Base-by-base conservation (phyloP, 1,284 basidiomycete genomes). In the Cryptococcus neoformans region DNA sequence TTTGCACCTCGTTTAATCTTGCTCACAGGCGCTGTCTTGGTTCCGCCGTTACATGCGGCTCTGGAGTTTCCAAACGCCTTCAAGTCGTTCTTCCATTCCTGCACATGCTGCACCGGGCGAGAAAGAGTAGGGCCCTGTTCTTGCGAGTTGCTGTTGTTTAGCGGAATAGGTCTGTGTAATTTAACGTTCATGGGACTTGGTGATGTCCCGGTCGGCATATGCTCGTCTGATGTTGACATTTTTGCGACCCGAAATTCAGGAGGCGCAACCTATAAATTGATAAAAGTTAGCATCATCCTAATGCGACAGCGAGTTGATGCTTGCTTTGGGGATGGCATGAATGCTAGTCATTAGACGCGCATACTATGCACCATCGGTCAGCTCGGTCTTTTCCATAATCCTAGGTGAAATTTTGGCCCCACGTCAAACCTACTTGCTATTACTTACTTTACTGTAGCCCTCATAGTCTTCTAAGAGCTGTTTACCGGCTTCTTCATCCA, bases 401-500 rank as follows among this genome's bases (percentile, higher is more conserved):
- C 14, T 14, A 17, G 3, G 38, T 16, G 3, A 5, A 17, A 39
- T n/a, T 39, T 35, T 34, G 17, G 4, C 17, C 11, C 35, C 36
- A 16, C 28, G 7, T 49, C 16, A 41, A 21, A 21, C 21, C 28
- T 6, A 6, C 7, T 21, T 21, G 37, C 14, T 14, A 17, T 6
- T n/a, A 58, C 14, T 45, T 46, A 75, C 74, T 65, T 85, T 83
- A 75, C 85, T 90, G 68, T 92, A 95, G 66, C 84, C 88, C 45
- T 87, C 84, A 74, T 93, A 93, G 68, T 92, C 87, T 73, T 95
- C 93, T 50, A 94, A 80, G 49, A 97, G 78, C 55, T 95, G 81
- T 74, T 92, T 93, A 14, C 92, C 92, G 0, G 93, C 92, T 75
- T 95, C 92, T 72, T 96, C 92, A 74, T 97, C 91, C 54, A 98